These are phyloP conservation scores for Macroventuria anomochaeta DNA, from an alignment of 2,329 filamentous ascomycete genomes.

Conservation along the genomic window DNA sequence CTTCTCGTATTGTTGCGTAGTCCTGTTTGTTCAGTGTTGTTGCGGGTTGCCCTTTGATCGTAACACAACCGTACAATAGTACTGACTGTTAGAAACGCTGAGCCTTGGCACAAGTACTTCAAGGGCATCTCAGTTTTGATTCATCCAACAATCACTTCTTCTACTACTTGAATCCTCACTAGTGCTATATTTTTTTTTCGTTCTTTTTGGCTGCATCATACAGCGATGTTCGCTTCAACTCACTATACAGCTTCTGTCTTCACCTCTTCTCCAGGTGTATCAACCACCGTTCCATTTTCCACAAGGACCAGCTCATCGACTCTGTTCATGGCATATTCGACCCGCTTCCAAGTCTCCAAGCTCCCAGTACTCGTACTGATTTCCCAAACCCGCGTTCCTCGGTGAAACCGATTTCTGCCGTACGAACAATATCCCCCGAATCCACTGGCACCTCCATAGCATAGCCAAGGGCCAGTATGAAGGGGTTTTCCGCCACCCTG, in stretches of 20 bases:
- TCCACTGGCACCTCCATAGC: conserved; percentile 87
- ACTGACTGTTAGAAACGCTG: too few relatives aligned
- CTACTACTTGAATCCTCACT: too few relatives aligned
- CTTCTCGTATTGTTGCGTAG: too few relatives aligned
- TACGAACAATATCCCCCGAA: conserved; percentile 94
- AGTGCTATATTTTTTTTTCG: too few relatives aligned
- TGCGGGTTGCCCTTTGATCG: too few relatives aligned
- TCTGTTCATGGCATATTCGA: conserved; percentile 65
- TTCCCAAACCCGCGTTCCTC: conserved; percentile 83
- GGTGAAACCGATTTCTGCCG: conserved; percentile 70
- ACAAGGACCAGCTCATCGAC: conserved; percentile 46
- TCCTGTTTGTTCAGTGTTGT: too few relatives aligned
- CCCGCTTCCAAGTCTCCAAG: conserved; percentile 86
- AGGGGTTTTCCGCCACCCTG: conserved; percentile 19
- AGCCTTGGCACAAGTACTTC: too few relatives aligned
- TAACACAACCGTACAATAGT: too few relatives aligned
- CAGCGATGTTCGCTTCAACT: too few relatives aligned
- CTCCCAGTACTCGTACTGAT: conserved; percentile 89
- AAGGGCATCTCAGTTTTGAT: too few relatives aligned
- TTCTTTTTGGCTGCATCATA: too few relatives aligned
- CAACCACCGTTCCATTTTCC: not conserved
- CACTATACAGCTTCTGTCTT: not conserved
- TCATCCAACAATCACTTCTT: too few relatives aligned
- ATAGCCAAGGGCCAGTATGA: conserved; percentile 58
- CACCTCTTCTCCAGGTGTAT: not conserved